These are phyloP conservation scores for Inonotus hispidus DNA, from an alignment of 1,284 basidiomycete genomes.

Conservation along the genomic window DNA sequence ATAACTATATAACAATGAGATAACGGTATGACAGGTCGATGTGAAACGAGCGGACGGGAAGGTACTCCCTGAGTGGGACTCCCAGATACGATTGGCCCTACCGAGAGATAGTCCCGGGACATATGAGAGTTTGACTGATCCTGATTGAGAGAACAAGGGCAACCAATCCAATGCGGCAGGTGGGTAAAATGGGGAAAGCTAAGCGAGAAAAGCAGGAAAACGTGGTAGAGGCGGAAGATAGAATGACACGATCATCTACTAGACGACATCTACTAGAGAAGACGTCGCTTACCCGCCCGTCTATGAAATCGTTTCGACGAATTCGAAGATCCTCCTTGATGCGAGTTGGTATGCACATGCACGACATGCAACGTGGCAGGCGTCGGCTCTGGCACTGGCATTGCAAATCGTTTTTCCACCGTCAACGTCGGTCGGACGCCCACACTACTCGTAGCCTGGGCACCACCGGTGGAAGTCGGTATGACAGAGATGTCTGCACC, in stretches of 20 bases:
- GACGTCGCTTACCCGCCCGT: not conserved
- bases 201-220: not conserved
- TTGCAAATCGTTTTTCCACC: constrained; percentile 27
- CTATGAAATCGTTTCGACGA: constrained; percentile 5
- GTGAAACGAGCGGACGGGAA: not conserved
- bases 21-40: not conserved
- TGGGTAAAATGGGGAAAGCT: not conserved
- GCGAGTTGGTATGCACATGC: not conserved
- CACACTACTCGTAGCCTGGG: constrained; percentile 11
- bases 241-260: too few species aligned
- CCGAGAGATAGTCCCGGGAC: not conserved
- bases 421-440: constrained; percentile 44
- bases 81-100: not conserved
- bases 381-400: constrained; percentile 7
- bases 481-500: constrained; percentile 21
- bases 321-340: not conserved
- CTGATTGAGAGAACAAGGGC: not conserved
- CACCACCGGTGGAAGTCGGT: constrained; percentile 18
- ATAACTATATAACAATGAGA: too few species aligned
- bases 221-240: not conserved
- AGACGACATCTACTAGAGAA: not conserved
- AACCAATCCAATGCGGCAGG: not conserved
- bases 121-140: not conserved
- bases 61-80: not conserved
- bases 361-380: not conserved